Conservation (phyloP, 192 early-diverging fungal genomes). For the Linnemannia hyalina region DNA sequence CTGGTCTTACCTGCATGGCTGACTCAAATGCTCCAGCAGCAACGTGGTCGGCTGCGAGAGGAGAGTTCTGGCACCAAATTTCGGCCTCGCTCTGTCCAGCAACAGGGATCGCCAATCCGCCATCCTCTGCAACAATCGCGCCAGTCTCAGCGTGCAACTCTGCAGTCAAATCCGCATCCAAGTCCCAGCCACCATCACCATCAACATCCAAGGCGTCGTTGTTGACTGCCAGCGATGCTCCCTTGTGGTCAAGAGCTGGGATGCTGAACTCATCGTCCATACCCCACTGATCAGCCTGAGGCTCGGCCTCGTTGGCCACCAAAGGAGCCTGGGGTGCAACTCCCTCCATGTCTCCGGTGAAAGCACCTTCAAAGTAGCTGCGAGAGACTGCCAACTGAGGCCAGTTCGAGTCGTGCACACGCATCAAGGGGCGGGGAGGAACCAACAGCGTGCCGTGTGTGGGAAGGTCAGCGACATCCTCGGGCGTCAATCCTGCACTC, state of each 20-base stretch:
- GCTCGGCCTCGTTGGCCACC: conserved; percentile 73
- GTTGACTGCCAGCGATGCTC: conserved; percentile 33
- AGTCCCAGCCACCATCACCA: conserved; percentile 82
- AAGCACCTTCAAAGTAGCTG: conserved; percentile 87
- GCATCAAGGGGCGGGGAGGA: conserved; percentile 79
- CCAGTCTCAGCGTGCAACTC: conserved; percentile 76
- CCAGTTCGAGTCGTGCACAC: conserved; percentile 90
- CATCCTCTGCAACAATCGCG: conserved; percentile 70
- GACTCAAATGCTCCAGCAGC: conserved; percentile 95
- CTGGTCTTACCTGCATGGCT: conserved; percentile 84
- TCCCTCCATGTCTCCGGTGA: conserved; percentile 66
- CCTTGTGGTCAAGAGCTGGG: conserved; percentile 55
- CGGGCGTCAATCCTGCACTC: conserved; percentile 75
- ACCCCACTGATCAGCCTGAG: conserved; percentile 77
- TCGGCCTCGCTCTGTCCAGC: conserved; percentile 80
- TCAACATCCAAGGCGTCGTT: conserved; percentile 59
- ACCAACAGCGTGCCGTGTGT: conserved; percentile 68
- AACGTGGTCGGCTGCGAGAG: conserved; percentile 91
- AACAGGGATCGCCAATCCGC: conserved; percentile 64
- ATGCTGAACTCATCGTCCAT: conserved; percentile 81
- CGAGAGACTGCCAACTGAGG: conserved; percentile 88
- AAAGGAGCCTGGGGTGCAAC: conserved; percentile 60
- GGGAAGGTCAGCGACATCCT: conserved; percentile 64
- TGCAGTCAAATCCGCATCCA: conserved; percentile 82
- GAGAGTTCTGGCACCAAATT: conserved; percentile 88